Conservation (phyloP, 352 stramenopile genomes). For the Phytophthora brassicae region DNA sequence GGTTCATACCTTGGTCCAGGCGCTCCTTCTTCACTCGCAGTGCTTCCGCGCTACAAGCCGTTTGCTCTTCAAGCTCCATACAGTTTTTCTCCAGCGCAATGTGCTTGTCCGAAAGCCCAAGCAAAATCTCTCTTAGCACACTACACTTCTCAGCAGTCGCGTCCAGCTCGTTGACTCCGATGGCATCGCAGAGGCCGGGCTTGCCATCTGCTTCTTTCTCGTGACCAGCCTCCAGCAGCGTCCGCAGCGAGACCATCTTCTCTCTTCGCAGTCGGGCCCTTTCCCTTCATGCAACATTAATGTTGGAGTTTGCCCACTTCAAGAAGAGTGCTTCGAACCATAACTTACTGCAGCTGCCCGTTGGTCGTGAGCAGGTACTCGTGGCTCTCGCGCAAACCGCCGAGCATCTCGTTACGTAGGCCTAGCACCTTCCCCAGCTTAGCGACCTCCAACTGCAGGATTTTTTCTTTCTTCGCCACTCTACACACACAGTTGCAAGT, state of each 20-base stretch:
- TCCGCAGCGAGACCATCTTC: constrained; percentile 25
- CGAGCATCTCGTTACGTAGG: constrained; percentile 40
- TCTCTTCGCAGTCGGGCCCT: constrained; percentile 21
- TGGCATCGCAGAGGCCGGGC: constrained; percentile 1
- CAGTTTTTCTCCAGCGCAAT: constrained; percentile 23
- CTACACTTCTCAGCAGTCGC: constrained; percentile 32
- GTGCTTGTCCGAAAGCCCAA: constrained; percentile 27
- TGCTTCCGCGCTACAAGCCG: not conserved
- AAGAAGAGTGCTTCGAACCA: not conserved
- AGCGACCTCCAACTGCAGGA: constrained; percentile 32
- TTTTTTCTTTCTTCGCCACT: constrained; percentile 49
- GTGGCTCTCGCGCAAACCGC: constrained; percentile 32
- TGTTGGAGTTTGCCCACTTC: not conserved
- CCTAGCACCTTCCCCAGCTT: constrained; percentile 38
- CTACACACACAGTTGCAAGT: constrained; percentile 19
- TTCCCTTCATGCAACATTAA: constrained; percentile 15
- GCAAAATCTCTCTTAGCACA: constrained; percentile 29
- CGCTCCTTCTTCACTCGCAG: constrained; percentile 20
- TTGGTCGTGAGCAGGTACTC: constrained; percentile 48
- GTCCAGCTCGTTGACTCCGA: constrained; percentile 28
- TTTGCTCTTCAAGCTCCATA: constrained; percentile 35
- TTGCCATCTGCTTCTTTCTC: constrained; percentile 3
- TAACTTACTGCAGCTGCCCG: constrained; percentile 39
- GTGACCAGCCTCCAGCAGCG: constrained; percentile 10
- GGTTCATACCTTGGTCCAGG: constrained; percentile 28